These are phyloP conservation scores for Macrolepiota dolichaula DNA, from an alignment of 768 basidiomycete species.

Conservation along the genomic window DNA sequence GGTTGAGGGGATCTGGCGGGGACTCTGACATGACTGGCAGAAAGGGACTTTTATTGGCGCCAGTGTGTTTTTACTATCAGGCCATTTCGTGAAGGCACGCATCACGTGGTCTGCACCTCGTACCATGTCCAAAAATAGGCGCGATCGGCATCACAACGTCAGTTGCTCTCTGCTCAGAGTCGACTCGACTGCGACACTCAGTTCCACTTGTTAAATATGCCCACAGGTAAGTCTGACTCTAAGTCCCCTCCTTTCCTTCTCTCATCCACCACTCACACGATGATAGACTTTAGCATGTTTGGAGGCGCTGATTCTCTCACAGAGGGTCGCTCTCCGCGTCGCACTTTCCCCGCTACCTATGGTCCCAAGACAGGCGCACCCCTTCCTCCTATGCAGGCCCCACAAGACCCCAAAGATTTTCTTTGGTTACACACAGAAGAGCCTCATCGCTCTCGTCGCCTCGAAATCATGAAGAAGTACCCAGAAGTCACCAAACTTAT, in stretches of 20 bases:
- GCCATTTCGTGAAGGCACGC: constrained; percentile 1
- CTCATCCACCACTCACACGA: background rate
- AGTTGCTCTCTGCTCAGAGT: background rate
- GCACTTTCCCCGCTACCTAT: constrained; percentile 1
- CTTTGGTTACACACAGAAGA: constrained; percentile 98
- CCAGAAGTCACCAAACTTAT: constrained; percentile 96
- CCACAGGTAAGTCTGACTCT: background rate
- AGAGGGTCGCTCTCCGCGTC: constrained; percentile 36
- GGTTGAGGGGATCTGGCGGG: constrained; percentile 54
- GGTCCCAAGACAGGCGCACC: background rate
- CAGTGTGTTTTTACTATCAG: background rate
- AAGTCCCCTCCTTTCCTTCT: background rate
- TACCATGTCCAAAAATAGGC: constrained; percentile 7
- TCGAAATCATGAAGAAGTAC: constrained; percentile 90
- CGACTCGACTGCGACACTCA: background rate
- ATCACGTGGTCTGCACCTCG: constrained; percentile 4
- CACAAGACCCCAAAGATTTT: constrained; percentile 82
- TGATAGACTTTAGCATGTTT: constrained; percentile 70
- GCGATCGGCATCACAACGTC: background rate
- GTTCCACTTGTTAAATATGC: background rate
- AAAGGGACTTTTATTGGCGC: background rate
- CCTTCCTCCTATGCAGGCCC: constrained; percentile 17
- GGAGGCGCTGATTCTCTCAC: constrained; percentile 79
- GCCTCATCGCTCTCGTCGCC: constrained; percentile 85
- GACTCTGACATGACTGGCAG: constrained; percentile 35